Evolutionary conservation across 306 rosid genomes (phyloP).

Genomic region (Ammopiptanthus mongolicus): DNA sequence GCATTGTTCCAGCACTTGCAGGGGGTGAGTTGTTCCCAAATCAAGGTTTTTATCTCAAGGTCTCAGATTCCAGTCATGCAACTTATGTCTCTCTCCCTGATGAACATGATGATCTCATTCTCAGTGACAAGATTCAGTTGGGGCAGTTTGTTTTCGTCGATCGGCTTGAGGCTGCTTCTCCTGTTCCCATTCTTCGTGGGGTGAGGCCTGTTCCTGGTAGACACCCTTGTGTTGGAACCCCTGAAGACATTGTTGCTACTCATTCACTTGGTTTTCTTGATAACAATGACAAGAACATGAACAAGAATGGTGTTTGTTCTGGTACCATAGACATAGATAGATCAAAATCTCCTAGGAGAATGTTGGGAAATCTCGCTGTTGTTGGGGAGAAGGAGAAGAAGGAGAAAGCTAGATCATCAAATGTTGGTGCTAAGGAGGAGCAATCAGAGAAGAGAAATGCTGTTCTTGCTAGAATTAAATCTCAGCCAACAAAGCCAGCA

Average conservation of each 20-base stretch:
- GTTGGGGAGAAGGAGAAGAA: conserved; percentile 35
- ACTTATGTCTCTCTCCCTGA: conserved; percentile 92
- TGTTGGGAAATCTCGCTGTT: conserved; percentile 24
- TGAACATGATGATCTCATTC: conserved; percentile 92
- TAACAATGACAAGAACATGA: background rate
- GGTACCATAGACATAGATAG: conserved; percentile 25
- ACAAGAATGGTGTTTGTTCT: conserved; percentile 22
- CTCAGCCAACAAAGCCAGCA: conserved; percentile 31
- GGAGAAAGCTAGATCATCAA: conserved; percentile 37
- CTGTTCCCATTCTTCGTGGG: conserved; percentile 86
- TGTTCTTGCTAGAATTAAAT: conserved; percentile 32
- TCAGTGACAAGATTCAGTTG: conserved; percentile 89
- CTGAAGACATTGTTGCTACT: conserved; percentile 91
- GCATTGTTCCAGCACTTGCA: conserved; percentile 94
- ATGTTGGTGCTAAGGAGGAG: conserved; percentile 46
- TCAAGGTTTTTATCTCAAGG: conserved; percentile 92
- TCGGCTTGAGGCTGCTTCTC: conserved; percentile 76
- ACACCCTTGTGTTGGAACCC: conserved; percentile 93
- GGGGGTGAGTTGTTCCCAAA: conserved; percentile 86
- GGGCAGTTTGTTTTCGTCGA: conserved; percentile 96
- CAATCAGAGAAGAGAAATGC: conserved; percentile 40
- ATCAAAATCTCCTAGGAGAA: conserved; percentile 35
- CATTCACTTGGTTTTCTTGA: conserved; percentile 66
- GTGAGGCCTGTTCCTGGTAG: conserved; percentile 91
- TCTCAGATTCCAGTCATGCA: conserved; percentile 96